Evolutionary conservation across 768 basidiomycete genomes (phyloP).

Genomic region (Termitomyces titanicus): DNA sequence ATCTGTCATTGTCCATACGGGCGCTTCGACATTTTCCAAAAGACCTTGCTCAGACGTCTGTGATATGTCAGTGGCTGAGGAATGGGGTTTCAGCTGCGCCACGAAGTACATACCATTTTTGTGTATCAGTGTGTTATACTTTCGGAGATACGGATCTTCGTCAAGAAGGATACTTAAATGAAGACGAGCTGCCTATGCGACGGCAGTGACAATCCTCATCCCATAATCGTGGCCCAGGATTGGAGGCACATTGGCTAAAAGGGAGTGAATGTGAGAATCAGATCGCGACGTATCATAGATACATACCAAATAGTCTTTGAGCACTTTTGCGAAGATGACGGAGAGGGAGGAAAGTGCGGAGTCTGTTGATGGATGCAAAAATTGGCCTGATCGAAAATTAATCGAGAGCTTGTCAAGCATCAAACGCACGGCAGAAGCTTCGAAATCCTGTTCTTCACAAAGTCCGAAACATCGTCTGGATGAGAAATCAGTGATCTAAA

Average conservation of each 20-base stretch:
- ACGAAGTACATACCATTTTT: background rate
- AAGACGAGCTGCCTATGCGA: no score
- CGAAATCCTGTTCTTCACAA: background rate
- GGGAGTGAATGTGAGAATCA: background rate
- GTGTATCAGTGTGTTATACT: background rate
- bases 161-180: no score
- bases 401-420: background rate
- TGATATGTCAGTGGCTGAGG: background rate
- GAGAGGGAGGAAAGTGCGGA: background rate
- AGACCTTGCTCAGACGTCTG: background rate
- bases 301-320: background rate
- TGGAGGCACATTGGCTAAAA: background rate
- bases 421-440: background rate
- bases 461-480: background rate
- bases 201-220: no score
- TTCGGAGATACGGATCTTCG: background rate
- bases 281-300: background rate
- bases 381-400: background rate
- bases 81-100: background rate
- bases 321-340: background rate
- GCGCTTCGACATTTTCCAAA: background rate
- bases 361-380: background rate
- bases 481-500: background rate
- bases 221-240: no score
- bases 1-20: background rate